These are phyloP conservation scores for Chrysoporthe cubensis DNA, from an alignment of 2,329 filamentous ascomycete species.

Conservation along the genomic window DNA sequence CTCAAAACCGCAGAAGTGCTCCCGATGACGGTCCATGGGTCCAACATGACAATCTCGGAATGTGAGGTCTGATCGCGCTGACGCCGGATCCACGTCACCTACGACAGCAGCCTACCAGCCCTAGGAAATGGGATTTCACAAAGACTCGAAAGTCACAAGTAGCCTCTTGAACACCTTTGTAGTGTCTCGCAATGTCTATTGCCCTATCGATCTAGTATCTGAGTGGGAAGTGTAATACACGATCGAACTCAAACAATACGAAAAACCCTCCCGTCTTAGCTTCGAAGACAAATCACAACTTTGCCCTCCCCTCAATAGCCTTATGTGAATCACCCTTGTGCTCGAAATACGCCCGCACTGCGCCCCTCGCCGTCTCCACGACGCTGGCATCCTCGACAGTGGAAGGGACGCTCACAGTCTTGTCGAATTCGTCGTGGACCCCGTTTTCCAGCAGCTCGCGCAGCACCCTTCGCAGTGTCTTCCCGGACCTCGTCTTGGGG, in stretches of 20 bases:
- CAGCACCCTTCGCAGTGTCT: constrained; percentile 82
- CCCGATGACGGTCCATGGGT: constrained; percentile 4
- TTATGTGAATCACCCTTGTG: constrained; percentile 48
- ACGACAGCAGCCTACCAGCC: no score
- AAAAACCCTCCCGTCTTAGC: neutral
- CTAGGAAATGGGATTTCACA: no score
- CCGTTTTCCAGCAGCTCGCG: constrained; percentile 85
- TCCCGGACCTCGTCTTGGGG: constrained; percentile 89
- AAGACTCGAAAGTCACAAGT: no score
- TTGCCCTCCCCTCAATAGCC: constrained; percentile 52
- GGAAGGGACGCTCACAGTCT: constrained; percentile 73
- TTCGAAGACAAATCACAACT: constrained; percentile 40
- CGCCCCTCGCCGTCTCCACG: constrained; percentile 72
- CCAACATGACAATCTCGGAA: neutral
- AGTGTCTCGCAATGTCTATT: no score
- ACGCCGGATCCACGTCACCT: no score
- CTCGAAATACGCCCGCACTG: constrained; percentile 77
- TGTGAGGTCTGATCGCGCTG: no score
- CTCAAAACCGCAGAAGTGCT: constrained; percentile 2
- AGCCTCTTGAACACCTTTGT: no score
- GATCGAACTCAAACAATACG: no score
- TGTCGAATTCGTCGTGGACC: constrained; percentile 72
- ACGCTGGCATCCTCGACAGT: constrained; percentile 83
- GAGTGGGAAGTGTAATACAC: no score
- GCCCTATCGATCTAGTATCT: no score